phyloP scores from a whole-genome alignment of 371 early-diverging fungal species.

The Mucor circinelloides region DNA sequence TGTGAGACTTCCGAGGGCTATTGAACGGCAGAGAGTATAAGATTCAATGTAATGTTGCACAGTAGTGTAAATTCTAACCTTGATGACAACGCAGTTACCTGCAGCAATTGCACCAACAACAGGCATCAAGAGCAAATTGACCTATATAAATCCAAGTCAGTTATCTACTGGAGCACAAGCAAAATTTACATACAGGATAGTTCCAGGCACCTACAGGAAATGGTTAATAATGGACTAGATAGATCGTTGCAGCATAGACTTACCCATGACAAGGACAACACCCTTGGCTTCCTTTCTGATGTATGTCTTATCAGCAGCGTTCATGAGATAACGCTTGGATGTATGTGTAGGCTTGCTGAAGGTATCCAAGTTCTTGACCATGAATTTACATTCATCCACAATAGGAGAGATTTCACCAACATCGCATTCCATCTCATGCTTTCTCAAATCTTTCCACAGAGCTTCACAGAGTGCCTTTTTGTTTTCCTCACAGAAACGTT shows the following conservation, averaged over 20 bases:
- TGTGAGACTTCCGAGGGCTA: conserved; percentile 85
- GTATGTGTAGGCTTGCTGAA: conserved; percentile 33
- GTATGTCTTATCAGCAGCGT: conserved; percentile 42
- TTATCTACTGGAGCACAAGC: background rate
- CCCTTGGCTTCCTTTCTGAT: conserved; percentile 78
- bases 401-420: conserved; percentile 64
- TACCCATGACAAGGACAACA: conserved; percentile 71
- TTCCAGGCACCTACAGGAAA: conserved; percentile 79
- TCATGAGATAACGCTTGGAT: conserved; percentile 36
- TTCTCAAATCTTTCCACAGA: conserved; percentile 70
- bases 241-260: background rate
- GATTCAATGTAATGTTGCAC: background rate
- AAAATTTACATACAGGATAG: conserved; percentile 64
- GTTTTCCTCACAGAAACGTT: conserved; percentile 70
- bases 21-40: background rate
- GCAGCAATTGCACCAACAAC: conserved; percentile 90
- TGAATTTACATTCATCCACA: conserved; percentile 71
- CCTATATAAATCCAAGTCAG: conserved; percentile 27
- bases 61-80: conserved; percentile 36
- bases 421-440: conserved; percentile 53
- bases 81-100: conserved; percentile 85
- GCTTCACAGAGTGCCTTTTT: conserved; percentile 63
- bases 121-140: conserved; percentile 71
- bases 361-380: conserved; percentile 46
- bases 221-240: background rate